Conservation (phyloP, 768 basidiomycete species). For the Suillus americanus region DNA sequence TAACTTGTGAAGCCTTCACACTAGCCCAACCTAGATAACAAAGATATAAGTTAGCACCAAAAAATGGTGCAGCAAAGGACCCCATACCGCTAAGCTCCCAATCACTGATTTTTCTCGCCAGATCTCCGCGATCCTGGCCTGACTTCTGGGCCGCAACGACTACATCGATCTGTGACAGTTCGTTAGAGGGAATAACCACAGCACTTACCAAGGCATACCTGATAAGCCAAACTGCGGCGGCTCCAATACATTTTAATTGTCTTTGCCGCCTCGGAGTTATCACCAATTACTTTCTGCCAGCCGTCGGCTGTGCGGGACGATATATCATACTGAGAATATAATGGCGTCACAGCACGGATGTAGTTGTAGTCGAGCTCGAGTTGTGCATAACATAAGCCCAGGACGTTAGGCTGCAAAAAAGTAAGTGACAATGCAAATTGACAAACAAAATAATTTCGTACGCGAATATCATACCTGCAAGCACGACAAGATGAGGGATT, state of each 20-base stretch:
- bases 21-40: constrained; percentile 26
- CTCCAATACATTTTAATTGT: constrained; percentile 35
- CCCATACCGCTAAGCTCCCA: constrained; percentile 41
- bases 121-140: constrained; percentile 29
- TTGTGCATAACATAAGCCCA: constrained; percentile 45
- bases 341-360: constrained; percentile 47
- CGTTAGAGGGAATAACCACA: not conserved
- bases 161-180: constrained; percentile 35
- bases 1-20: constrained; percentile 39
- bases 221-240: constrained; percentile 19
- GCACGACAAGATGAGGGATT: not conserved
- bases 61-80: not conserved
- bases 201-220: constrained; percentile 12
- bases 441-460: constrained; percentile 14
- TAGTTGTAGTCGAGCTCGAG: constrained; percentile 46
- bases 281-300: constrained; percentile 29
- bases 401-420: constrained; percentile 35
- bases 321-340: constrained; percentile 43
- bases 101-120: constrained; percentile 35
- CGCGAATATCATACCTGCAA: constrained; percentile 40
- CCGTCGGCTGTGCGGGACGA: constrained; percentile 24
- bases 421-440: not conserved
- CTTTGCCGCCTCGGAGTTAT: constrained; percentile 32
- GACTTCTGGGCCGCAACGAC: constrained; percentile 26
- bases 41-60: not conserved